These are phyloP conservation scores for Penicillium paradoxum DNA, from an alignment of 495 filamentous ascomycete species.

Conservation along the genomic window DNA sequence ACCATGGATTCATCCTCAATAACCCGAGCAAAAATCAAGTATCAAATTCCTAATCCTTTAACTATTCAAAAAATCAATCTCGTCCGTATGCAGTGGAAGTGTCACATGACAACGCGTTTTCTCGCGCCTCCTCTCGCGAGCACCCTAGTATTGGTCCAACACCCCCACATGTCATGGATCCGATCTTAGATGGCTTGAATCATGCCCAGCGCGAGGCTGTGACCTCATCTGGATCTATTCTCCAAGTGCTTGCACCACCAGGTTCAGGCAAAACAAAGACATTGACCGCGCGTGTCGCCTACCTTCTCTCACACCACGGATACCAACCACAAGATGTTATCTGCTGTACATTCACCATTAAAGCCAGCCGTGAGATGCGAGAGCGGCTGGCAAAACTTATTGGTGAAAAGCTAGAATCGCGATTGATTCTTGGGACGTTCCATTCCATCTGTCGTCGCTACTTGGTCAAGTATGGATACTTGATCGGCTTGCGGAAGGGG, in stretches of 20 bases:
- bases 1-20: not conserved
- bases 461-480: conserved; percentile 75
- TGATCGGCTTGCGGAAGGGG: conserved; percentile 73
- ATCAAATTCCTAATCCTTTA: not conserved
- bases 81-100: not conserved
- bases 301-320: conserved; percentile 75
- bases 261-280: conserved; percentile 96
- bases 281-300: conserved; percentile 88
- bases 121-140: conserved; percentile 13
- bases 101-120: conserved; percentile 33
- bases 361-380: conserved; percentile 95
- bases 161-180: conserved; percentile 31
- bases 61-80: not conserved
- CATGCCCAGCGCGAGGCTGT: conserved; percentile 79
- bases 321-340: conserved; percentile 88
- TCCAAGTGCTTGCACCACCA: conserved; percentile 87
- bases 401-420: conserved; percentile 69
- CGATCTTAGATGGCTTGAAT: conserved; percentile 75
- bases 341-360: conserved; percentile 96
- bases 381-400: conserved; percentile 74
- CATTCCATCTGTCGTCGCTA: conserved; percentile 90
- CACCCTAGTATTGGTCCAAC: not conserved
- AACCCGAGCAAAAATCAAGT: not conserved
- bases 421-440: conserved; percentile 87
- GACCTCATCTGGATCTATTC: conserved; percentile 65